Conservation (phyloP, 805 yeast genomes). For the Suhomyces tanzawaensis region DNA sequence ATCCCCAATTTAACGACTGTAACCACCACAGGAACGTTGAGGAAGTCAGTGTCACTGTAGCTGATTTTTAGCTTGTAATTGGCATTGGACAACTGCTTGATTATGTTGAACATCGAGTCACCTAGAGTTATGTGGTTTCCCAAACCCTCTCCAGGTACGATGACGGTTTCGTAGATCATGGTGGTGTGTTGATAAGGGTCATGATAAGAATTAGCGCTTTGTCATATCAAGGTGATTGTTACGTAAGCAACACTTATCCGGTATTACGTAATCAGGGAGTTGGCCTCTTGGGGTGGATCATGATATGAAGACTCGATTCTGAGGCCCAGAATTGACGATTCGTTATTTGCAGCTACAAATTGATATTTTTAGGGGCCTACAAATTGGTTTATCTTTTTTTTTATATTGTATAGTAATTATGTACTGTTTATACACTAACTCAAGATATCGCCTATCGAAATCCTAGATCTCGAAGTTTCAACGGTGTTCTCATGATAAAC, state of each 20-base stretch:
- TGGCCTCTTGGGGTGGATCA: no score
- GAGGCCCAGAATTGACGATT: no score
- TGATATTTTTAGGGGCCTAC: no score
- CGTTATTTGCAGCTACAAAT: no score
- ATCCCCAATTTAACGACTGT: slow-evolving; percentile 21
- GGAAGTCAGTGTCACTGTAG: slow-evolving; percentile 28
- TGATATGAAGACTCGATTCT: no score
- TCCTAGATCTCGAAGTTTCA: slow-evolving; percentile 14
- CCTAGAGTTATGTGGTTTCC: slow-evolving; percentile 30
- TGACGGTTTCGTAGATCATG: slow-evolving; percentile 11
- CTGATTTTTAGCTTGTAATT: slow-evolving; percentile 28
- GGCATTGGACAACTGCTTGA: slow-evolving; percentile 23
- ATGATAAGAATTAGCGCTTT: no score
- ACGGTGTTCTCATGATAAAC: slow-evolving; percentile 3
- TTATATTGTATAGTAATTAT: not conserved
- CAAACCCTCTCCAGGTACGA: slow-evolving; percentile 38
- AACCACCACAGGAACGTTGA: slow-evolving; percentile 32
- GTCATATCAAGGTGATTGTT: no score
- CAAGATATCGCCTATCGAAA: slow-evolving; percentile 21
- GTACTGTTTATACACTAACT: slow-evolving; percentile 6
- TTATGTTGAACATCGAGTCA: slow-evolving; percentile 25
- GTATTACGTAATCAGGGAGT: no score
- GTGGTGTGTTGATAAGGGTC: not conserved
- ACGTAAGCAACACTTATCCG: no score
- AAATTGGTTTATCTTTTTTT: not conserved